These are phyloP conservation scores for Hamamelis virginiana DNA, from an alignment of 164 flowering plant genomes.

Conservation along the genomic window DNA sequence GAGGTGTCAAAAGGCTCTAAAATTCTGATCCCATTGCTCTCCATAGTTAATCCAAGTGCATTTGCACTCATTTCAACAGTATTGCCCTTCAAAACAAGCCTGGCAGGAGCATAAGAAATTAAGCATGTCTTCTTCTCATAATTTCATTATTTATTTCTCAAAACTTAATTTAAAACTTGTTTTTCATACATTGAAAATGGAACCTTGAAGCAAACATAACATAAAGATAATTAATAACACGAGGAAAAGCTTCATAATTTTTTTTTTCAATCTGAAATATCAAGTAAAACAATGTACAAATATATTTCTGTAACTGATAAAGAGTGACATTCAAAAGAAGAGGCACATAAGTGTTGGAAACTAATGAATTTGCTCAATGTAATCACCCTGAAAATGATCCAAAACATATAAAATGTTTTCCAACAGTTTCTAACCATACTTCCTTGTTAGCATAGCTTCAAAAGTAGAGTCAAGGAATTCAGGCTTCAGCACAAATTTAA, in stretches of 20 bases:
- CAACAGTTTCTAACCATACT: not conserved
- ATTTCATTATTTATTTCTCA: not conserved
- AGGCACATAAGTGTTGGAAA: not conserved
- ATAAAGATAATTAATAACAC: not conserved
- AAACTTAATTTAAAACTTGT: not conserved
- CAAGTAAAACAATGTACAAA: not conserved
- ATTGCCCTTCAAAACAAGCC: slow-evolving; percentile 78
- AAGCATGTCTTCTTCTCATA: slow-evolving; percentile 1
- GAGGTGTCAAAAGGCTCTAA: slow-evolving; percentile 93
- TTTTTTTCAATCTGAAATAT: not conserved
- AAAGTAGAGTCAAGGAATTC: too few species aligned
- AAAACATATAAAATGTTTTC: not conserved
- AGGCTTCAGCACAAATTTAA: too few species aligned
- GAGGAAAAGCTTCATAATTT: not conserved
- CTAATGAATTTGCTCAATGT: not conserved
- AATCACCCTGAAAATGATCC: not conserved
- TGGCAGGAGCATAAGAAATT: slow-evolving; percentile 35
- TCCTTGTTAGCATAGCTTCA: too few species aligned
- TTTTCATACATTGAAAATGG: not conserved
- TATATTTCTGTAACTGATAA: not conserved
- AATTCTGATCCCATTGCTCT: slow-evolving; percentile 88
- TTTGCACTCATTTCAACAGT: slow-evolving; percentile 70
- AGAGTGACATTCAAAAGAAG: not conserved
- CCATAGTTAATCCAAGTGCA: slow-evolving; percentile 88
- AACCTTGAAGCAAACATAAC: not conserved